Evolutionary conservation across 1,139 yeast species (phyloP).

Genomic region (Spathaspora sp.): DNA sequence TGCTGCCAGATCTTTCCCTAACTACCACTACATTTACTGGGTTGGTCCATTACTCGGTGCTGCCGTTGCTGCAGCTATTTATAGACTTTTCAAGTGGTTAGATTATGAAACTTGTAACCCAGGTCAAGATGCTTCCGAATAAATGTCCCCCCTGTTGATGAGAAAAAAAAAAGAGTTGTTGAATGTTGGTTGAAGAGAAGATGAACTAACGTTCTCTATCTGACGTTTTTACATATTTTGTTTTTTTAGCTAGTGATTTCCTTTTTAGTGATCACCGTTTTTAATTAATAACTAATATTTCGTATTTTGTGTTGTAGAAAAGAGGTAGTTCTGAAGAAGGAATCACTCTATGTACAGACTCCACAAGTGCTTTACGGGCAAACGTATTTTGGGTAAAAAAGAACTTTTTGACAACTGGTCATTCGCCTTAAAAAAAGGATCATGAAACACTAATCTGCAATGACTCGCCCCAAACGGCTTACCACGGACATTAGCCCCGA

Average conservation of each 20-base stretch:
- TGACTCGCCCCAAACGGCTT: no score
- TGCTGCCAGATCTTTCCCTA: constrained; percentile 71
- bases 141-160: constrained; percentile 2
- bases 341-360: no score
- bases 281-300: no score
- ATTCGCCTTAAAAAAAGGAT: no score
- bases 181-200: neutral
- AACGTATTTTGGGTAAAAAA: no score
- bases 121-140: constrained; percentile 55
- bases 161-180: no score
- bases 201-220: neutral
- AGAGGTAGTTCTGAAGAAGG: no score
- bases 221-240: neutral
- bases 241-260: neutral
- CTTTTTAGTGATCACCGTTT: neutral
- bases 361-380: no score
- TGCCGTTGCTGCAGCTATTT: constrained; percentile 61
- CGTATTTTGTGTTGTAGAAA: neutral
- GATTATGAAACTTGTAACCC: constrained; percentile 73
- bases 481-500: no score
- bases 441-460: no score
- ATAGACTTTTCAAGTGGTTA: constrained; percentile 65
- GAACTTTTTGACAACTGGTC: no score
- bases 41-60: constrained; percentile 81
- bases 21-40: constrained; percentile 92